Base-by-base conservation (phyloP, 2,329 filamentous ascomycete genomes). In the Elsinoe batatas region DNA sequence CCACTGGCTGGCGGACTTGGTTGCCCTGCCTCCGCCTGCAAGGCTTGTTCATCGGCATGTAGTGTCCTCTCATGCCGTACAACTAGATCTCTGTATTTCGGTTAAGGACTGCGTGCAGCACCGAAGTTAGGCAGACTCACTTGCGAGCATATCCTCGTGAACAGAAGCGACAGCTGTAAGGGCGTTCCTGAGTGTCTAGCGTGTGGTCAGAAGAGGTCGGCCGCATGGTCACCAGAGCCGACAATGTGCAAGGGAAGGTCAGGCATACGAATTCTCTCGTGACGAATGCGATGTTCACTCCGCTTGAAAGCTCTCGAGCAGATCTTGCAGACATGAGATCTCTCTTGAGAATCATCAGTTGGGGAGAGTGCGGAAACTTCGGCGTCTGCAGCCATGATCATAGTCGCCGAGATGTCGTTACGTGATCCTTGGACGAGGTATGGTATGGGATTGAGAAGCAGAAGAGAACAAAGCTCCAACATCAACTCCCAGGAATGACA, bases 21-120 rank as follows among this genome's bases (percentile, higher is more conserved):
- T 18, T 51, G 47, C 5, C 15, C 33, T 4, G 35, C 32, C 33
- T 51, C 47, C 8, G 33, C 33, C 18, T 51, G 47, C 47, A 51
- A 26, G 26, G 47, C 47, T 35, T 51, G 47, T n/a, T 51, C 56
- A 37, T 53, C 30, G 18, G 56, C 47, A 18, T 57, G 56, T 17
- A 57, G 44, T 2, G 56, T 53, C 17, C 43, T 57, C 33, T 54
- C 56, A 20, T 57, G 49, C 12, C 56, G 36, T 3, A 46, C 51
- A 12, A 57, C 56, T 26, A 57, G 20, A 32, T 57, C 56, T 40
- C 56, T 57, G 32, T 11, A 10, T n/a, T 30, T 6, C n/a, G 13
- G 12, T 54, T 20, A 51, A 17, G n/a, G 3, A 10, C 11, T 7
- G 13, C 7, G 7, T 10, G 8, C 33, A 8, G 33, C 10, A 8